Percentiles rank a stretch among this genome's conserved stretches.
These are phyloP conservation scores for Aureobasidium melanogenum DNA, from an alignment of 2,329 filamentous ascomycete species.

Conservation along the genomic window DNA sequence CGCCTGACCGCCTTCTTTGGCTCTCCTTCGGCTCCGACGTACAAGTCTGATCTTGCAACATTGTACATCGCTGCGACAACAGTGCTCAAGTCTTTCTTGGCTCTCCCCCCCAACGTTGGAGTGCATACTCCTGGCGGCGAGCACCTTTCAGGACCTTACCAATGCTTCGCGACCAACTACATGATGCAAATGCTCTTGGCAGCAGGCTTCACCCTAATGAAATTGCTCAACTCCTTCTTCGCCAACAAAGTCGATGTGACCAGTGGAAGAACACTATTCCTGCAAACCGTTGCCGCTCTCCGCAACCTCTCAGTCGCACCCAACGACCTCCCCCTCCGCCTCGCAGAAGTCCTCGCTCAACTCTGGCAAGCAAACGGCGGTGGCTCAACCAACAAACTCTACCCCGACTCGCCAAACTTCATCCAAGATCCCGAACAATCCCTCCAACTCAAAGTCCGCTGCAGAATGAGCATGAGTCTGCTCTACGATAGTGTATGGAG, in stretches of 20 bases:
- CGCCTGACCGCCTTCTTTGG: conserved; percentile 75
- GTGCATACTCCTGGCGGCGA: conserved; percentile 4
- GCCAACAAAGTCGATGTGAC: conserved; percentile 61
- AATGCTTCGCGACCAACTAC: conserved; percentile 62
- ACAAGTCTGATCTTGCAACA: conserved; percentile 65
- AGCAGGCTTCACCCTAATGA: conserved; percentile 66
- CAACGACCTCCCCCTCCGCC: conserved; percentile 70
- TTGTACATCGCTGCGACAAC: conserved; percentile 63
- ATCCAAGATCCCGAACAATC: conserved; percentile 41
- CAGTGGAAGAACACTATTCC: conserved; percentile 59
- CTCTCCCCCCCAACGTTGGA: conserved; percentile 38
- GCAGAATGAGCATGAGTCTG: conserved; percentile 75
- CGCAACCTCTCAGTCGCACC: conserved; percentile 64
- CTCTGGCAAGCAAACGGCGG: conserved; percentile 59
- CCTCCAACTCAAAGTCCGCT: conserved; percentile 72
- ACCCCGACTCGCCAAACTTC: conserved; percentile 23
- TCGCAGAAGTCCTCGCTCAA: conserved; percentile 79
- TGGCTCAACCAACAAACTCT: conserved; percentile 17
- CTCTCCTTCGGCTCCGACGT: conserved; percentile 60
- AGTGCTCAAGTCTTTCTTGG: conserved; percentile 64
- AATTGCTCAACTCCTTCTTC: conserved; percentile 68
- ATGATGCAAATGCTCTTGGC: conserved; percentile 82
- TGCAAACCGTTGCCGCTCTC: conserved; percentile 61
- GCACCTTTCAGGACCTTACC: conserved; percentile 4
- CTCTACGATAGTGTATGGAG: conserved; percentile 81